Conservation (phyloP, 2,329 filamentous ascomycete species). For the Magnaporthiopsis poae region DNA sequence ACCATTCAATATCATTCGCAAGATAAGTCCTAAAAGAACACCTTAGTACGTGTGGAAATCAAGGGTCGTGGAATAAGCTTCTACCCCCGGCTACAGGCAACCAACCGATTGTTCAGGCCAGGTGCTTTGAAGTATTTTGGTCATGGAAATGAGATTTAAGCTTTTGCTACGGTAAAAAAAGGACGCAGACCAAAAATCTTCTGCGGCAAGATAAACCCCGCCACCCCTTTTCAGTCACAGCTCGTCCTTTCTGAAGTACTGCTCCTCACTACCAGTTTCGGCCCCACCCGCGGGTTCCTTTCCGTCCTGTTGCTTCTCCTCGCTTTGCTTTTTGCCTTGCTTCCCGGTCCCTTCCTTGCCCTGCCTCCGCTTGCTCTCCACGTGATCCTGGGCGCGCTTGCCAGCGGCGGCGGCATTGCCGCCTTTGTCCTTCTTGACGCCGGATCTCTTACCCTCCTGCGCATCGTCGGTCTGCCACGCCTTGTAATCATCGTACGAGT, state of each 20-base stretch:
- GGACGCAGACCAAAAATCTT: background rate
- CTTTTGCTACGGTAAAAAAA: no score
- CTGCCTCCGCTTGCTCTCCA: background rate
- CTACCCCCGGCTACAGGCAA: no score
- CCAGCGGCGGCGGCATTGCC: conserved; percentile 3
- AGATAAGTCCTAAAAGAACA: no score
- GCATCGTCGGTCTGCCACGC: conserved; percentile 35
- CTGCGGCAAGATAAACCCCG: background rate
- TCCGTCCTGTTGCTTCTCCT: background rate
- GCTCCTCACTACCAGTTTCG: conserved; percentile 36
- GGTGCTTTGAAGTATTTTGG: no score
- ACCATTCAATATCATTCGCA: no score
- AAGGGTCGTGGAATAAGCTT: no score
- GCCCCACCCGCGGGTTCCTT: conserved; percentile 11
- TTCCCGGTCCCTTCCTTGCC: background rate
- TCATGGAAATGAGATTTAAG: no score
- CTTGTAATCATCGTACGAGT: conserved; percentile 23
- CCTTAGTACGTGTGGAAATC: no score
- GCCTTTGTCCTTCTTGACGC: conserved; percentile 15
- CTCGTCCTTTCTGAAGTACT: conserved; percentile 35
- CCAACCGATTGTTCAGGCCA: no score
- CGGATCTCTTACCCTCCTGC: conserved; percentile 14
- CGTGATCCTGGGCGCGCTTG: conserved; percentile 18
- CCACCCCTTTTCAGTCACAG: conserved; percentile 24
- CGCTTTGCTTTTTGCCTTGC: background rate